These are phyloP conservation scores for Amyloporia xantha DNA, from an alignment of 768 basidiomycete genomes.

Conservation along the genomic window DNA sequence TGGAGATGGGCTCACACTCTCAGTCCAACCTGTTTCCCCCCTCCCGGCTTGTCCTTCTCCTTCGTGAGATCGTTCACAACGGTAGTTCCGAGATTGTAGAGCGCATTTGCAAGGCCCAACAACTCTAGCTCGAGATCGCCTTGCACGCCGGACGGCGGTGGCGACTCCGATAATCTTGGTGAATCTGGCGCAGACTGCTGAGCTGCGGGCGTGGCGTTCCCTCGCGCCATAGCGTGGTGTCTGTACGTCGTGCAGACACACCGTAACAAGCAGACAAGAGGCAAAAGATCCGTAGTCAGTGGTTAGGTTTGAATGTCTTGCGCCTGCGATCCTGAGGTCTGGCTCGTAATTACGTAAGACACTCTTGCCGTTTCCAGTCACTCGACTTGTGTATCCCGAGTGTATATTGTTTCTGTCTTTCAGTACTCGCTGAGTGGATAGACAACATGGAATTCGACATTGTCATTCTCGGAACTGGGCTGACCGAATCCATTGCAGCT, in stretches of 20 bases:
- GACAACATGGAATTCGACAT: conserved; percentile 50
- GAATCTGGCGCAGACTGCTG: conserved; percentile 53
- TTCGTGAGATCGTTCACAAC: conserved; percentile 80
- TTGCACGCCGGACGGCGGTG: conserved; percentile 58
- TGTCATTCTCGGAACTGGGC: conserved; percentile 68
- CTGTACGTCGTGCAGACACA: too few relatives aligned
- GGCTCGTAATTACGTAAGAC: too few relatives aligned
- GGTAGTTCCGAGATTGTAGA: conserved; percentile 79
- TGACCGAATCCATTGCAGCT: conserved; percentile 80
- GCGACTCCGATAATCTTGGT: conserved; percentile 68
- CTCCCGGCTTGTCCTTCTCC: conserved; percentile 62
- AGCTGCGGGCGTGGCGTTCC: conserved; percentile 24
- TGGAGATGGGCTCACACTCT: conserved; percentile 51
- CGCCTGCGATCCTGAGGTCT: too few relatives aligned
- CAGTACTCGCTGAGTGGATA: too few relatives aligned
- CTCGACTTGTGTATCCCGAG: too few relatives aligned
- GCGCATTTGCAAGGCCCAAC: conserved; percentile 65
- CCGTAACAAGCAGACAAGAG: too few relatives aligned
- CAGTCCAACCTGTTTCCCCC: conserved; percentile 68
- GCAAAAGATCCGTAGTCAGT: too few relatives aligned
- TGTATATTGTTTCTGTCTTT: too few relatives aligned
- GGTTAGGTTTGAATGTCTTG: too few relatives aligned
- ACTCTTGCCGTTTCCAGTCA: too few relatives aligned
- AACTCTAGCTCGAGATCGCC: conserved; percentile 75
- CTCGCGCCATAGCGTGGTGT: background rate